Evolutionary conservation across 148 eudicot genomes (phyloP).

Genomic region (Vaccinium corymbosum): DNA sequence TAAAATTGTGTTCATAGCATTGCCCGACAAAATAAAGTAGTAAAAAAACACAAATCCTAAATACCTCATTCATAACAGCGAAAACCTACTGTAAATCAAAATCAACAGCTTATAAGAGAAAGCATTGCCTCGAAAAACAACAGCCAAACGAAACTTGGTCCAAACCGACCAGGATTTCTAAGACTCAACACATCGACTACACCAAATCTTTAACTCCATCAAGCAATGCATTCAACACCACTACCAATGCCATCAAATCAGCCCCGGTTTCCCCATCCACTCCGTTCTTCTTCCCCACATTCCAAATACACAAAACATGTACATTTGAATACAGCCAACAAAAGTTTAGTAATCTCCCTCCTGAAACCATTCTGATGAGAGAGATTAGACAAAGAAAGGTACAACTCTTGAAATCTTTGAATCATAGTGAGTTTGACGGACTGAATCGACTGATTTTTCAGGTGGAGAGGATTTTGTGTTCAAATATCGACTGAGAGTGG

Average conservation of each 20-base stretch:
- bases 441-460: background rate
- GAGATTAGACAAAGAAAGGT: background rate
- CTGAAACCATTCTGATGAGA: background rate
- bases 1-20: no score
- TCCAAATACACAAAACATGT: background rate
- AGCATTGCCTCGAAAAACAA: conserved; percentile 42
- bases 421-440: background rate
- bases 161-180: conserved; percentile 25
- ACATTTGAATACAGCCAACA: background rate
- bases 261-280: conserved; percentile 36
- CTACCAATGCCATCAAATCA: conserved; percentile 49
- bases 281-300: conserved; percentile 29
- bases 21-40: no score
- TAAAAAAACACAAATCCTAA: conserved; percentile 8
- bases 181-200: conserved; percentile 35
- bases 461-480: background rate
- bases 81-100: background rate
- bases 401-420: background rate
- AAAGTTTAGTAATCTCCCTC: background rate
- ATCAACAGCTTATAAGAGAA: background rate
- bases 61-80: conserved; percentile 4
- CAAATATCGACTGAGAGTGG: no score
- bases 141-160: conserved; percentile 32
- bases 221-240: conserved; percentile 28
- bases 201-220: conserved; percentile 77